These are phyloP conservation scores for Septoria petroselini DNA, from an alignment of 2,329 filamentous ascomycete species.

Conservation along the genomic window DNA sequence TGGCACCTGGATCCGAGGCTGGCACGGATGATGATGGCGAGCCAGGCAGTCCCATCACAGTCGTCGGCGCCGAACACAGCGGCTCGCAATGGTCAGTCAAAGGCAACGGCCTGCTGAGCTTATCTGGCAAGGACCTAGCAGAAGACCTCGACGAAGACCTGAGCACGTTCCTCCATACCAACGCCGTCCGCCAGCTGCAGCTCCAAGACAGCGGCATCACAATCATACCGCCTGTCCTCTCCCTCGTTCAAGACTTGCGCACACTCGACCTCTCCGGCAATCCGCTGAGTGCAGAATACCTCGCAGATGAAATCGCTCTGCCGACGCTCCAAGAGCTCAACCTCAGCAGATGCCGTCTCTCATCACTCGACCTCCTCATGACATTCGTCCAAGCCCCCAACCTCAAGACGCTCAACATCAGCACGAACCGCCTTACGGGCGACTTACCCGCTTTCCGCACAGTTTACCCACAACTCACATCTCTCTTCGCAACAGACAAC, in stretches of 20 bases:
- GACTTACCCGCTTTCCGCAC: conserved; percentile 63
- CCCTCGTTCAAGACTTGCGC: conserved; percentile 65
- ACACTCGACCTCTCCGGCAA: conserved; percentile 46
- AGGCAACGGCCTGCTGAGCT: conserved; percentile 41
- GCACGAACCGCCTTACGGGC: conserved; percentile 72
- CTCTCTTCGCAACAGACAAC: conserved; percentile 76
- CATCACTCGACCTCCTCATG: conserved; percentile 64
- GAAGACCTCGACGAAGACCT: conserved; percentile 43
- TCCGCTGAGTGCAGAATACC: conserved; percentile 57
- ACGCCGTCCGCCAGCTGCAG: conserved; percentile 57
- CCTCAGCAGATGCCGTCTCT: conserved; percentile 70
- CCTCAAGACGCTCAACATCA: conserved; percentile 75
- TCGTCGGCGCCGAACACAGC: conserved; percentile 23
- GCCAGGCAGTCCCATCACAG: conserved; percentile 27
- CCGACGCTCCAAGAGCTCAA: conserved; percentile 74
- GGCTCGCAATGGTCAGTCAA: conserved; percentile 32
- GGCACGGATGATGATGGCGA: conserved; percentile 21
- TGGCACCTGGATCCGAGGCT: conserved; percentile 57
- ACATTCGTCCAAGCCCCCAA: conserved; percentile 67
- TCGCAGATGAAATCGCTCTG: conserved; percentile 58
- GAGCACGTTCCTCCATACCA: conserved; percentile 44
- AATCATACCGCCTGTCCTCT: conserved; percentile 65
- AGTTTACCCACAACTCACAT: conserved; percentile 66
- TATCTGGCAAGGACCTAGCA: conserved; percentile 40
- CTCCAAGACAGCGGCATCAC: conserved; percentile 76